Percentiles rank a stretch among this genome's conserved stretches.
Evolutionary conservation across 441 rosid genomes (phyloP).

Genomic region (Jatropha multifida): DNA sequence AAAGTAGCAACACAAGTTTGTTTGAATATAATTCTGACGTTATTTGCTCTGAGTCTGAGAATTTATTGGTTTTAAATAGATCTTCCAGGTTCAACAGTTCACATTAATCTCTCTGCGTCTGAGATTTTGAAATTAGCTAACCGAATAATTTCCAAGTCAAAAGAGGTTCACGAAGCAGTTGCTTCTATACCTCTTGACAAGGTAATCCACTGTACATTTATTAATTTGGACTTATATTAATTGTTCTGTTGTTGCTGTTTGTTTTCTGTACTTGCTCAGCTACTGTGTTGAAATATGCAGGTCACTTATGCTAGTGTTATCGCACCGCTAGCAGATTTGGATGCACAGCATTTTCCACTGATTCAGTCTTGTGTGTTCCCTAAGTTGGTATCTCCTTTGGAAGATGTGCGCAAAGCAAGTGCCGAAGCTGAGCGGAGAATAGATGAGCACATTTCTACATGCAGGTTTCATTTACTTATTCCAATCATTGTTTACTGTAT

Average conservation of each 20-base stretch:
- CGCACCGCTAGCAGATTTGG: conserved; percentile 65
- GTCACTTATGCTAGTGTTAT: conserved; percentile 68
- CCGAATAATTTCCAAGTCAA: conserved; percentile 61
- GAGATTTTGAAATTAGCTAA: conserved; percentile 74
- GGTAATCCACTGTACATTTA: conserved; percentile 34
- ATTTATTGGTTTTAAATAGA: conserved; percentile 35
- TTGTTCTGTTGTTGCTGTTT: background rate
- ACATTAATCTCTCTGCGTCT: conserved; percentile 57
- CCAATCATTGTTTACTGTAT: background rate
- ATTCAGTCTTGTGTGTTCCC: conserved; percentile 78
- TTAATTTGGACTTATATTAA: background rate
- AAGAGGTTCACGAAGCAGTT: conserved; percentile 63
- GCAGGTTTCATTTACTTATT: conserved; percentile 55
- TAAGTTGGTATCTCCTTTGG: conserved; percentile 62
- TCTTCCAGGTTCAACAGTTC: conserved; percentile 70
- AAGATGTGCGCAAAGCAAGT: conserved; percentile 71
- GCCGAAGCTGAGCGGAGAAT: conserved; percentile 79
- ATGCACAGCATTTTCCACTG: conserved; percentile 62
- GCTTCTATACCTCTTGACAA: conserved; percentile 79
- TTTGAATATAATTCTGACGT: background rate
- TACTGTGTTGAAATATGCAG: conserved; percentile 36
- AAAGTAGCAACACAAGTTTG: background rate
- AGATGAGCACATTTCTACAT: conserved; percentile 54
- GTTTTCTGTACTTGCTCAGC: conserved; percentile 3
- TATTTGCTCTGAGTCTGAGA: background rate